These are phyloP conservation scores for Raffaelea albimanens DNA, from an alignment of 2,329 filamentous ascomycete genomes.

Conservation along the genomic window DNA sequence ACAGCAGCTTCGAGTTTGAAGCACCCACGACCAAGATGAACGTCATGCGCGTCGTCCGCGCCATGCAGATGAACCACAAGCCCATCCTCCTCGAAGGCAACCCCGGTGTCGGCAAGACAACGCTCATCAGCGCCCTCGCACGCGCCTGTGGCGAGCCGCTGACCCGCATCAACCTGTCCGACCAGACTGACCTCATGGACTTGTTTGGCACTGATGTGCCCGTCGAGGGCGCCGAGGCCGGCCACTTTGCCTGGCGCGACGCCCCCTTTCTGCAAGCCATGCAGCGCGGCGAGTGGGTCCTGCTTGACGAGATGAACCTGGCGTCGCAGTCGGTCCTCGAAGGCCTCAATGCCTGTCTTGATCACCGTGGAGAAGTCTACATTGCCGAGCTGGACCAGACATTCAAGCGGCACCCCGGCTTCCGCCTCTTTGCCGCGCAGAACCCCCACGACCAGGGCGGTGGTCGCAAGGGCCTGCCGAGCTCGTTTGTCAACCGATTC, in stretches of 20 bases:
- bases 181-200: slow-evolving; percentile 96
- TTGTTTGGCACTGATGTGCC: slow-evolving; percentile 95
- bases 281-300: slow-evolving; percentile 93
- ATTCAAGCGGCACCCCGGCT: slow-evolving; percentile 80
- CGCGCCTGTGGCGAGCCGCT: slow-evolving; percentile 70
- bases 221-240: slow-evolving; percentile 82
- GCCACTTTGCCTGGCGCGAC: slow-evolving; percentile 90
- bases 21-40: slow-evolving; percentile 87
- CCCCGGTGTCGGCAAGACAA: slow-evolving; percentile 97
- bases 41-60: slow-evolving; percentile 81
- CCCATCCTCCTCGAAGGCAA: slow-evolving; percentile 92
- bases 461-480: slow-evolving; percentile 85
- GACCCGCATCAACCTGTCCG: slow-evolving; percentile 91
- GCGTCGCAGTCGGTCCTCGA: slow-evolving; percentile 95
- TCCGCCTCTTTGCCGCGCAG: slow-evolving; percentile 92
- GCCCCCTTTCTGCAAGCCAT: slow-evolving; percentile 93
- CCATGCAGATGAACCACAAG: slow-evolving; percentile 70
- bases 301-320: slow-evolving; percentile 97
- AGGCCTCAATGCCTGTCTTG: slow-evolving; percentile 90
- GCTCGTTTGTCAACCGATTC: slow-evolving; percentile 96
- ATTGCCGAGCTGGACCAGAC: slow-evolving; percentile 91
- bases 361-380: slow-evolving; percentile 93
- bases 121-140: slow-evolving; percentile 77
- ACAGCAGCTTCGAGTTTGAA: slow-evolving; percentile 65
- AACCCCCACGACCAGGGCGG: slow-evolving; percentile 97